A percentile compares a stretch with the other conserved stretches of the same genome.
Conservation (phyloP, 2,329 filamentous ascomycete genomes). For the Beauveria scarabaeidicola region DNA sequence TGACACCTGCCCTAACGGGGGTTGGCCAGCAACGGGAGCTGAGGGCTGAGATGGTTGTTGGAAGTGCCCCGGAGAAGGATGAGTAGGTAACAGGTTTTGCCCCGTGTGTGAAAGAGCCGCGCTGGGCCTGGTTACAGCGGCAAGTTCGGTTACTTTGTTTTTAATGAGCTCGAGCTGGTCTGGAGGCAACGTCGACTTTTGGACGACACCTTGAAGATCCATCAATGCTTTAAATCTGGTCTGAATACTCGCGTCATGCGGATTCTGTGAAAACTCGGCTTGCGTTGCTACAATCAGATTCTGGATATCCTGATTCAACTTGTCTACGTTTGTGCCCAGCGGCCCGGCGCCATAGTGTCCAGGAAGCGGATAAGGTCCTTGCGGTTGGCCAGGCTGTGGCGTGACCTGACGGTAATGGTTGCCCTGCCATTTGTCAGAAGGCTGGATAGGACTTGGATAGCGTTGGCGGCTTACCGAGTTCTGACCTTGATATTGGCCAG, state of each 20-base stretch:
- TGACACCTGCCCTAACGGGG: constrained; percentile 32
- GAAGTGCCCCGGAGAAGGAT: constrained; percentile 17
- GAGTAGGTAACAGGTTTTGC: constrained; percentile 20
- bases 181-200: constrained; percentile 66
- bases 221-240: constrained; percentile 75
- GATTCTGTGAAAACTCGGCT: constrained; percentile 65
- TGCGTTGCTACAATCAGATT: constrained; percentile 66
- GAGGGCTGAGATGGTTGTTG: constrained; percentile 25
- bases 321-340: constrained; percentile 55
- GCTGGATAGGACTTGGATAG: neutral
- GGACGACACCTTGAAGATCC: constrained; percentile 68
- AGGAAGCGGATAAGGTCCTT: constrained; percentile 32
- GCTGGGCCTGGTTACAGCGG: constrained; percentile 45
- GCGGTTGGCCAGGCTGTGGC: constrained; percentile 28
- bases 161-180: constrained; percentile 79
- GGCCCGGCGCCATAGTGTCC: constrained; percentile 32
- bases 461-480: neutral
- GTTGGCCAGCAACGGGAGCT: constrained; percentile 26
- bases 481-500: constrained; percentile 13
- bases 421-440: constrained; percentile 14
- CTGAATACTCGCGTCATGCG: constrained; percentile 66
- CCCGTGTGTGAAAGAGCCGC: constrained; percentile 14
- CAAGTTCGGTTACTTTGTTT: constrained; percentile 73
- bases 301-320: constrained; percentile 75
- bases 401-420: constrained; percentile 25